These are phyloP conservation scores for Epichloe uncinata DNA, from an alignment of 2,329 filamentous ascomycete genomes.

Conservation along the genomic window DNA sequence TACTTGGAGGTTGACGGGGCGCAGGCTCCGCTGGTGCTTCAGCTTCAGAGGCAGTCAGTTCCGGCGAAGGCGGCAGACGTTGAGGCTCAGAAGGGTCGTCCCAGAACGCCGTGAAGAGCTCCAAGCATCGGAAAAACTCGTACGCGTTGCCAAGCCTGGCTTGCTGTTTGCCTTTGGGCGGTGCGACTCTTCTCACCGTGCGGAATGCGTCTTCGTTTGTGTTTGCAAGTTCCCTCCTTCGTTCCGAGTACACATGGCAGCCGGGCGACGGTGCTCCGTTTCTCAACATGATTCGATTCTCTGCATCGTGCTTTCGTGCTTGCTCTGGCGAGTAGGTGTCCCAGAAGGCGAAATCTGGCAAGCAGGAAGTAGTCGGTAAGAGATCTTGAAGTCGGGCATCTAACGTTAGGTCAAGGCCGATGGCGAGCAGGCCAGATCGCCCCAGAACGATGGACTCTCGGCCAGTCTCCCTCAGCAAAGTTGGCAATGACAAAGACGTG, in stretches of 20 bases:
- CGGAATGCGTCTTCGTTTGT: slow-evolving; percentile 47
- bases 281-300: slow-evolving; percentile 34
- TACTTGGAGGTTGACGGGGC: slow-evolving; percentile 6
- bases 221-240: slow-evolving; percentile 41
- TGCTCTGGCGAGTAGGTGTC: slow-evolving; percentile 34
- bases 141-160: slow-evolving; percentile 49
- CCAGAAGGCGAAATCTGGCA: slow-evolving; percentile 42
- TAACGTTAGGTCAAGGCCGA: slow-evolving; percentile 41
- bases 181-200: slow-evolving; percentile 43
- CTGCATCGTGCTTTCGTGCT: slow-evolving; percentile 33
- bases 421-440: slow-evolving; percentile 38
- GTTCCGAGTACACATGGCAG: slow-evolving; percentile 43
- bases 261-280: slow-evolving; percentile 44
- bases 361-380: slow-evolving; percentile 37
- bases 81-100: slow-evolving; percentile 39
- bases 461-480: slow-evolving; percentile 38
- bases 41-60: slow-evolving; percentile 13
- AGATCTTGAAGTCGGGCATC: slow-evolving; percentile 36
- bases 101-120: slow-evolving; percentile 46
- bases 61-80: slow-evolving; percentile 20
- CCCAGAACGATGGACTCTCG: slow-evolving; percentile 28
- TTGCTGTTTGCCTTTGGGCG: slow-evolving; percentile 37
- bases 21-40: slow-evolving; percentile 2
- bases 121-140: slow-evolving; percentile 52
- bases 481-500: slow-evolving; percentile 27